A percentile compares a stretch with the other conserved stretches of the same genome.
These are phyloP conservation scores for Pseudogymnoascus sp. DNA, from an alignment of 2,329 filamentous ascomycete genomes.

Conservation along the genomic window DNA sequence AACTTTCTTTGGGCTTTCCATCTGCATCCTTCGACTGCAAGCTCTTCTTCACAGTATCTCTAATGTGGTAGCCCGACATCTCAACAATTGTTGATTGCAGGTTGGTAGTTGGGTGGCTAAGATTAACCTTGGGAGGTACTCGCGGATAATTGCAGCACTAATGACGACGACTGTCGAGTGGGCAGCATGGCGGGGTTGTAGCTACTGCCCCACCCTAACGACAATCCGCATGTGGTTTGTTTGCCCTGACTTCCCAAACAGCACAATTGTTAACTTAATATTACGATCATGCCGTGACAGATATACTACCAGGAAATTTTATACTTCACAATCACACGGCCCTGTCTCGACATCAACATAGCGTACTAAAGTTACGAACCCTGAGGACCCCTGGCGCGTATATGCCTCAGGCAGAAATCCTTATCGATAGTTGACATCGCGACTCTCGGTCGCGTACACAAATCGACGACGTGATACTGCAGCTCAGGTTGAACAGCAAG, in stretches of 20 bases:
- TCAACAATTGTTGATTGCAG: background rate
- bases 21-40: constrained; percentile 48
- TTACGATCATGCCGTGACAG: background rate
- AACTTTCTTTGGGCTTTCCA: constrained; percentile 43
- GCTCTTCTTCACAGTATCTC: constrained; percentile 41
- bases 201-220: background rate
- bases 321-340: background rate
- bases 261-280: background rate
- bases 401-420: background rate
- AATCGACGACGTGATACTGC: constrained; percentile 1
- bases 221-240: background rate
- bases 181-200: background rate
- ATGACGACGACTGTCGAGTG: background rate
- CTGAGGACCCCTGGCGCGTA: background rate
- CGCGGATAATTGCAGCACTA: background rate
- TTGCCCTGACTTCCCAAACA: background rate
- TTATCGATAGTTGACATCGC: constrained; percentile 2
- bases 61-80: constrained; percentile 25
- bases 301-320: background rate
- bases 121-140: constrained; percentile 3
- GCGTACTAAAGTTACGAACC: background rate
- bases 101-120: background rate
- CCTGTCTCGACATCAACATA: background rate
- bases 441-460: constrained; percentile 5
- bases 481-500: background rate